These are phyloP conservation scores for Rhododendron williamsianum DNA, from an alignment of 148 eudicot species.

Conservation along the genomic window DNA sequence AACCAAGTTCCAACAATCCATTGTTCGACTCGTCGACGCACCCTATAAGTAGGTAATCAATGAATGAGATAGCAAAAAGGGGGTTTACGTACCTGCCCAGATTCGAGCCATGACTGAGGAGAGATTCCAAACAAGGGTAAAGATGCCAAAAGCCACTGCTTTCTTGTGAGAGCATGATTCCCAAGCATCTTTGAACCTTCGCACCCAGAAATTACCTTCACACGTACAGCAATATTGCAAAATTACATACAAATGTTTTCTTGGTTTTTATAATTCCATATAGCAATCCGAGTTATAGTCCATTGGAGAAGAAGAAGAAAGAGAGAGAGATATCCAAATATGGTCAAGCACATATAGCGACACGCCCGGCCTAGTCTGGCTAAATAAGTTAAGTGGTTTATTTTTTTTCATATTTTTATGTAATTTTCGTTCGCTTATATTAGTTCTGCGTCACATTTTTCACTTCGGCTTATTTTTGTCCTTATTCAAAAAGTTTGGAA, in stretches of 20 bases:
- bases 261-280: neutral
- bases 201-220: conserved; percentile 65
- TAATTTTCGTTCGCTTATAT: too few relatives aligned
- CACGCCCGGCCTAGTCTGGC: too few relatives aligned
- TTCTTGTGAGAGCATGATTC: conserved; percentile 77
- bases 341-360: too few relatives aligned
- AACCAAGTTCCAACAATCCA: neutral
- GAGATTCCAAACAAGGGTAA: conserved; percentile 63
- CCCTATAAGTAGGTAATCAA: neutral
- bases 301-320: too few relatives aligned
- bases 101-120: conserved; percentile 56
- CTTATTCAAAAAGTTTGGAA: too few relatives aligned
- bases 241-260: neutral
- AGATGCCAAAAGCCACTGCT: conserved; percentile 55
- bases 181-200: conserved; percentile 66
- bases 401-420: too few relatives aligned
- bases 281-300: too few relatives aligned
- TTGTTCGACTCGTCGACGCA: neutral
- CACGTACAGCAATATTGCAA: neutral
- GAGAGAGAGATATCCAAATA: too few relatives aligned
- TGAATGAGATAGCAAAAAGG: neutral
- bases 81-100: conserved; percentile 56
- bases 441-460: too few relatives aligned
- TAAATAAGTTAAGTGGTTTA: too few relatives aligned
- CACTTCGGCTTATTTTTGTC: too few relatives aligned